A percentile compares a stretch with the other conserved stretches of the same genome.
Evolutionary conservation across 208 protist species (phyloP).

Genomic region (Dictyostelium gargantuum): DNA sequence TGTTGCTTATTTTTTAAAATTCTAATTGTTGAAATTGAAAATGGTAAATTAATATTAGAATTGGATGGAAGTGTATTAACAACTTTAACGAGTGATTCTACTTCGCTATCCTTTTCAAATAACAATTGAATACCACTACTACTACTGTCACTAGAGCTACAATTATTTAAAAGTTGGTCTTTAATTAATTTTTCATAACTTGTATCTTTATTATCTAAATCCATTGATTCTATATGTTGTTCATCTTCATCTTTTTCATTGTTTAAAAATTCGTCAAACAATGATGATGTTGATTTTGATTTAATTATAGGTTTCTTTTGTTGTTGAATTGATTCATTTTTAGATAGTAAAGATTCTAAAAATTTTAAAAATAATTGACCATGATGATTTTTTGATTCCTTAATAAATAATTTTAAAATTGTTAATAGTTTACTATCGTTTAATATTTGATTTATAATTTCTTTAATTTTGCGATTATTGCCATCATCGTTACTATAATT

Average conservation of each 20-base stretch:
- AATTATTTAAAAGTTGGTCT: neutral
- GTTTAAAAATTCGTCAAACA: neutral
- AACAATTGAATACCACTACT: neutral
- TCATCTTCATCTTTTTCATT: neutral
- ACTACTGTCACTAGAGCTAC: neutral
- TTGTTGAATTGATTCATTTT: neutral
- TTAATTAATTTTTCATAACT: neutral
- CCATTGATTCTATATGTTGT: neutral
- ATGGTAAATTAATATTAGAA: neutral
- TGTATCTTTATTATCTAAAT: neutral
- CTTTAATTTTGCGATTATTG: neutral
- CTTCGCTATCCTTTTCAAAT: neutral
- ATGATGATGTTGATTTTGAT: neutral
- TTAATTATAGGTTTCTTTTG: too few relatives aligned
- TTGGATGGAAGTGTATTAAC: neutral
- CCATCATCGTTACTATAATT: neutral
- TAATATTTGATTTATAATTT: neutral
- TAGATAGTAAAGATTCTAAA: neutral
- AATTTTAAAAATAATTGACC: neutral
- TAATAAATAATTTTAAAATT: neutral
- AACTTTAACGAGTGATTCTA: neutral
- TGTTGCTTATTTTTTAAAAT: neutral
- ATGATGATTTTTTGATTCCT: neutral
- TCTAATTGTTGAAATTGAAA: neutral
- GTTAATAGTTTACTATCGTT: neutral